Percentiles rank a stretch among this genome's conserved stretches.
These are phyloP conservation scores for Rhizoclosmatium globosum DNA, from an alignment of 192 early-diverging fungal species.

Conservation along the genomic window DNA sequence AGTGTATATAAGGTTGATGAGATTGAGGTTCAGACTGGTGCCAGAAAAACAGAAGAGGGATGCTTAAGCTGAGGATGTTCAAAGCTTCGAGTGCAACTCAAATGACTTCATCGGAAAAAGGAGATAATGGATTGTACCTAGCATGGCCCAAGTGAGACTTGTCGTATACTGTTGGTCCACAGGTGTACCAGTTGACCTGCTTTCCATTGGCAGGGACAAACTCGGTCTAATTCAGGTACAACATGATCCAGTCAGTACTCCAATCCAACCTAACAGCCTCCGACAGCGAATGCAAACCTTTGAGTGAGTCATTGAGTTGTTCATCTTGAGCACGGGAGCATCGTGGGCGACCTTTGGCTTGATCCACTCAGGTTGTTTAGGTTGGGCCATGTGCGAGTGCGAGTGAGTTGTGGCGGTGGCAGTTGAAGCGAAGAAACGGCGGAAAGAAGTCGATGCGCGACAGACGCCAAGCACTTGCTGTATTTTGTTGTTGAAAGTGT, in stretches of 20 bases:
- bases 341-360: slow-evolving; percentile 50
- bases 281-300: slow-evolving; percentile 62
- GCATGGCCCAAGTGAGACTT: slow-evolving; percentile 97
- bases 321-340: slow-evolving; percentile 69
- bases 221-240: slow-evolving; percentile 68
- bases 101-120: not conserved
- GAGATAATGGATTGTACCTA: slow-evolving; percentile 58
- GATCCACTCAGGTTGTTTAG: slow-evolving; percentile 72
- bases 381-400: too few relatives aligned
- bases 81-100: too few relatives aligned
- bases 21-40: not conserved
- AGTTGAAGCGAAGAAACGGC: too few relatives aligned
- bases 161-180: slow-evolving; percentile 99
- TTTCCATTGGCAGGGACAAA: slow-evolving; percentile 87
- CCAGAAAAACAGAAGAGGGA: too few relatives aligned
- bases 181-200: slow-evolving; percentile 94
- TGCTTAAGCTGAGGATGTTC: too few relatives aligned
- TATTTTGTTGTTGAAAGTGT: too few relatives aligned
- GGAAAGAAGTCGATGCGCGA: too few relatives aligned
- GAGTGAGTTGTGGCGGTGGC: too few relatives aligned
- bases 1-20: slow-evolving; percentile 1
- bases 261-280: too few relatives aligned
- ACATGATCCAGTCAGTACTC: not conserved
- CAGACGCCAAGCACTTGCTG: too few relatives aligned
- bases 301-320: slow-evolving; percentile 88